phyloP scores from a whole-genome alignment of 257 asterid genomes.

The Solanum clarkiae region DNA sequence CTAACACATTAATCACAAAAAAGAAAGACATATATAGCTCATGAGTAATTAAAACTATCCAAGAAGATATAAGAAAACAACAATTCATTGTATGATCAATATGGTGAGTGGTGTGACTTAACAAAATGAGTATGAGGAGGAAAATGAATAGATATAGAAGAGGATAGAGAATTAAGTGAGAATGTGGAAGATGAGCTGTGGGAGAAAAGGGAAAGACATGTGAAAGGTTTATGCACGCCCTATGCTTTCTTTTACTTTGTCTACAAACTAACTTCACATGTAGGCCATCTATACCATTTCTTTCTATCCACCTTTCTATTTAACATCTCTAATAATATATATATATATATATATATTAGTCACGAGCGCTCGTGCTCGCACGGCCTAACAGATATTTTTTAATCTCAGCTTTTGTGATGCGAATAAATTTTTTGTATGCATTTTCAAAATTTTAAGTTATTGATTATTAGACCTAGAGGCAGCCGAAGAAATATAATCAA shows the following conservation, averaged over 20 bases:
- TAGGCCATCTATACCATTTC: conserved; percentile 17
- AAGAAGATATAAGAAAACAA: too few species aligned
- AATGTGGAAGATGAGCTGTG: conserved; percentile 50
- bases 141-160: background rate
- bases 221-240: conserved; percentile 60
- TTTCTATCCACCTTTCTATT: conserved; percentile 11
- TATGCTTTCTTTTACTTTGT: conserved; percentile 34
- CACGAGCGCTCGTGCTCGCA: too few species aligned
- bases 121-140: background rate
- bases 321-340: background rate
- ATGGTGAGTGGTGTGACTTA: background rate
- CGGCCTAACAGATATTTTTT: too few species aligned
- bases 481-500: too few species aligned
- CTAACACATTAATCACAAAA: background rate
- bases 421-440: too few species aligned
- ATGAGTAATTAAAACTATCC: background rate
- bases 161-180: background rate
- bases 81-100: background rate
- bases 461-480: too few species aligned
- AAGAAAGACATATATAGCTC: background rate
- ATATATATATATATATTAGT: too few species aligned
- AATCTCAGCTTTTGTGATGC: too few species aligned
- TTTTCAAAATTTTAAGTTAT: too few species aligned
- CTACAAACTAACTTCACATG: conserved; percentile 63
- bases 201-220: conserved; percentile 43